Percentiles rank a stretch among this genome's conserved stretches.
These are phyloP conservation scores for Cyberlindnera subsufficiens DNA, from an alignment of 805 yeast species.

Conservation along the genomic window DNA sequence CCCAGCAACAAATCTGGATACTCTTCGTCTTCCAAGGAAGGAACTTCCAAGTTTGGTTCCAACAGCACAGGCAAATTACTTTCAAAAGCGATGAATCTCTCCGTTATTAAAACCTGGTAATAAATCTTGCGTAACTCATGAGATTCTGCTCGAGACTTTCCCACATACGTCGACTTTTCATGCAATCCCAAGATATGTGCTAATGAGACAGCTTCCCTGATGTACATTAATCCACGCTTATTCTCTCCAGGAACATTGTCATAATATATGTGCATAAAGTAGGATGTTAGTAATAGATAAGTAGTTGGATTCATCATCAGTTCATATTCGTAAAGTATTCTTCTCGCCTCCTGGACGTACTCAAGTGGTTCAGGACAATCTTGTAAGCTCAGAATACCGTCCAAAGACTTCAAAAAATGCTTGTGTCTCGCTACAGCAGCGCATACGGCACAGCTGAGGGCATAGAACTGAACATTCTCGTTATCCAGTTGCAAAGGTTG, in stretches of 20 bases:
- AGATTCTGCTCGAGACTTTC: slow-evolving; percentile 10
- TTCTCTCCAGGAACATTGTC: slow-evolving; percentile 15
- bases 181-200: slow-evolving; percentile 19
- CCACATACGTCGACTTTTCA: slow-evolving; percentile 11
- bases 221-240: slow-evolving; percentile 14
- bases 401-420: slow-evolving; percentile 18
- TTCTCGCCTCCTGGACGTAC: slow-evolving; percentile 19
- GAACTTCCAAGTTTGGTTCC: slow-evolving; percentile 20
- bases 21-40: slow-evolving; percentile 20
- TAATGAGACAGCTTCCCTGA: slow-evolving; percentile 20
- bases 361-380: slow-evolving; percentile 15
- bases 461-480: slow-evolving; percentile 14
- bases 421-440: slow-evolving; percentile 19
- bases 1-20: slow-evolving; percentile 20
- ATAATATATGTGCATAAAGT: slow-evolving; percentile 19
- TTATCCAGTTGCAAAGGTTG: slow-evolving; percentile 6
- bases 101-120: slow-evolving; percentile 18
- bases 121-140: slow-evolving; percentile 21
- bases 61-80: slow-evolving; percentile 17
- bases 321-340: slow-evolving; percentile 15
- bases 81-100: slow-evolving; percentile 19
- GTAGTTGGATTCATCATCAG: slow-evolving; percentile 12
- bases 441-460: slow-evolving; percentile 19
- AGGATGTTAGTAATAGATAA: slow-evolving; percentile 13
- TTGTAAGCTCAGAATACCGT: slow-evolving; percentile 10